Percentiles rank a stretch among this genome's conserved stretches.
phyloP scores from a whole-genome alignment of 2,329 filamentous ascomycete genomes.

The Fusarium abutilonis region DNA sequence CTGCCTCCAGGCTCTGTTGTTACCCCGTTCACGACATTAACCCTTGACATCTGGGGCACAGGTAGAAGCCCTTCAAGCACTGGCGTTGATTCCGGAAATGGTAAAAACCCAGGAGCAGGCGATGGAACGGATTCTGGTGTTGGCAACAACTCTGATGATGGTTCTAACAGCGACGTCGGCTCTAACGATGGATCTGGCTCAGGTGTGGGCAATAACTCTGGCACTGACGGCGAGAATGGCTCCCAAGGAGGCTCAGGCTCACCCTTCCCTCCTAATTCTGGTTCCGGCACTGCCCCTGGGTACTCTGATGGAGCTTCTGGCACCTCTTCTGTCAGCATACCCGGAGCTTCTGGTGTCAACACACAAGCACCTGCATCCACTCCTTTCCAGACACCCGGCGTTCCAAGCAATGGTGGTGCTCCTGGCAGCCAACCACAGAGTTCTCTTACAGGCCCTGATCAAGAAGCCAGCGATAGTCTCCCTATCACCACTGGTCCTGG shows the following conservation, averaged over 20 bases:
- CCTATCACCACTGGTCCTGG: slow-evolving; percentile 29
- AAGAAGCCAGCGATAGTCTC: slow-evolving; percentile 34
- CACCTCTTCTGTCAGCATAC: slow-evolving; percentile 29
- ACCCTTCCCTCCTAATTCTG: slow-evolving; percentile 22
- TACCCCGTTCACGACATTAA: slow-evolving; percentile 50
- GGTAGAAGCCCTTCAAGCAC: slow-evolving; percentile 20
- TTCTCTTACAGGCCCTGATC: slow-evolving; percentile 22
- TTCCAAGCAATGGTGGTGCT: slow-evolving; percentile 21
- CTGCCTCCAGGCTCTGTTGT: slow-evolving; percentile 31
- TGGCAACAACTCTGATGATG: slow-evolving; percentile 10
- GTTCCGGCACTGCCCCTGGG: slow-evolving; percentile 35
- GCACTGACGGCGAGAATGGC: slow-evolving; percentile 13
- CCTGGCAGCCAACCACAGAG: slow-evolving; percentile 18
- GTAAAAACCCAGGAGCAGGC: slow-evolving; percentile 1
- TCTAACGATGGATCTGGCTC: slow-evolving; percentile 3
- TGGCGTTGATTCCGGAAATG: not conserved
- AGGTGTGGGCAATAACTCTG: slow-evolving; percentile 9
- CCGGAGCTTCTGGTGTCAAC: slow-evolving; percentile 23
- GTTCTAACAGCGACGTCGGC: slow-evolving; percentile 2
- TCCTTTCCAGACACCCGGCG: slow-evolving; percentile 25
- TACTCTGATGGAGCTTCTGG: slow-evolving; percentile 34
- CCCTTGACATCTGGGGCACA: slow-evolving; percentile 50
- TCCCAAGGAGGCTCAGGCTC: slow-evolving; percentile 12
- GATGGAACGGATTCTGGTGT: slow-evolving; percentile 17
- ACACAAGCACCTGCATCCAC: slow-evolving; percentile 25